Evolutionary conservation across 495 filamentous ascomycete species (phyloP), one percentile per base, ranked within the genome.

Genomic region (Annulohypoxylon moriforme): DNA sequence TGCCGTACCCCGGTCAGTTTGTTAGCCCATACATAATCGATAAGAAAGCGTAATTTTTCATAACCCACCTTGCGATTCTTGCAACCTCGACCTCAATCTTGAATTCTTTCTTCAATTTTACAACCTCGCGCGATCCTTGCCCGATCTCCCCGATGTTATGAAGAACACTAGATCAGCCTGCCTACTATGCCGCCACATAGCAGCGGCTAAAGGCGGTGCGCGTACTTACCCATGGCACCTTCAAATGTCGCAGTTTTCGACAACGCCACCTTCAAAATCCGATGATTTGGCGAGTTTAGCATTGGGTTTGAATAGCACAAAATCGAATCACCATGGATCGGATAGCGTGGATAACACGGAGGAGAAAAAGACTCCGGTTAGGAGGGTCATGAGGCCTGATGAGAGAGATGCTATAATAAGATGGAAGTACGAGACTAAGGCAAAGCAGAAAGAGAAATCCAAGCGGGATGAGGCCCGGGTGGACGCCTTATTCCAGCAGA

Each of bases 221-320:
- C 83, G 49, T 73, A 80, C 7, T 78, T 82, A 44, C 78, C 85
- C 73, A 77, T 84, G 71, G 84, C 79, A 58, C 78, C 85, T 71
- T 49, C 78, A 52, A 67, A 74, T 2, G 52, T 36, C 58, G 14
- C 44, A 16, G 5, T 71, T 70, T 42, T 68, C 58, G 6, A 75
- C 57, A 14, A 55, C 62, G 2, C 10, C 29, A 7, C 2, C 47
- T 20, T 46, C 53, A 40, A 69, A 34, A 64, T 42, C 20, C 63
- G 64, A 70, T 46, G 36, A 55, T 38, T n/a, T 40, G 1, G 13
- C 22, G 38, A n/a, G 6, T 33, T 13, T 44, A 18, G 16, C 40
- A 8, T 18, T 20, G 16, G 40, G 16, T 4, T 25, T 49, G 9
- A 1, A 49, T 24, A 2, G 1, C 2, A 4, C 7, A 49, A 49